phyloP scores from a whole-genome alignment of 306 rosid genomes.

The Sicyos edulis region DNA sequence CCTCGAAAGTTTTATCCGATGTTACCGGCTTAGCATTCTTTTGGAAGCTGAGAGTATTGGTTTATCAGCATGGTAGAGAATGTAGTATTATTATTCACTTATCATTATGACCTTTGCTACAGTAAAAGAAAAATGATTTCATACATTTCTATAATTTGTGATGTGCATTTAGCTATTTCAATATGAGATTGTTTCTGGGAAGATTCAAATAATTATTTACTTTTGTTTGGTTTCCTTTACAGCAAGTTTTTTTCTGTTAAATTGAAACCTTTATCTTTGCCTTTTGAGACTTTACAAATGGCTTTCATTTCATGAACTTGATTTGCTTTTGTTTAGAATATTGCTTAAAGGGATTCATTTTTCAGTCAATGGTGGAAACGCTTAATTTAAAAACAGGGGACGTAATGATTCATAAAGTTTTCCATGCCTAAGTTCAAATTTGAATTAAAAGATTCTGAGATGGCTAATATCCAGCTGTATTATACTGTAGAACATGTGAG shows the following conservation, averaged over 20 bases:
- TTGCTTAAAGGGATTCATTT: neutral
- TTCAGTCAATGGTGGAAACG: neutral
- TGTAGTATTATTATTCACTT: slow-evolving; percentile 4
- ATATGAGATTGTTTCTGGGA: neutral
- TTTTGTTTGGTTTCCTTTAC: slow-evolving; percentile 3
- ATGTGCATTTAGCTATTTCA: neutral
- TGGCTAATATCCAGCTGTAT: neutral
- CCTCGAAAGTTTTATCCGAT: neutral
- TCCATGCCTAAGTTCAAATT: neutral
- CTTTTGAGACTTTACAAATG: neutral
- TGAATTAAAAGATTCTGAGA: neutral
- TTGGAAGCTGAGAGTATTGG: slow-evolving; percentile 10
- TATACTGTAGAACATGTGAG: too few species aligned
- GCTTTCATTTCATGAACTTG: neutral
- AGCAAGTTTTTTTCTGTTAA: too few species aligned
- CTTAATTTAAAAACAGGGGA: neutral
- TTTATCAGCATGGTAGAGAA: slow-evolving; percentile 12
- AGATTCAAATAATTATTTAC: slow-evolving; percentile 6
- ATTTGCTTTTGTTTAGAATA: neutral
- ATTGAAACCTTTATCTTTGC: neutral
- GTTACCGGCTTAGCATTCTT: slow-evolving; percentile 8
- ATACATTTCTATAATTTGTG: neutral
- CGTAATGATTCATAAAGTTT: neutral
- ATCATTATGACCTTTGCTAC: slow-evolving; percentile 2
- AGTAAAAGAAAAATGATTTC: slow-evolving; percentile 5